Evolutionary conservation across 768 basidiomycete species (phyloP).

Genomic region (Rubroboletus pulcherrimus): DNA sequence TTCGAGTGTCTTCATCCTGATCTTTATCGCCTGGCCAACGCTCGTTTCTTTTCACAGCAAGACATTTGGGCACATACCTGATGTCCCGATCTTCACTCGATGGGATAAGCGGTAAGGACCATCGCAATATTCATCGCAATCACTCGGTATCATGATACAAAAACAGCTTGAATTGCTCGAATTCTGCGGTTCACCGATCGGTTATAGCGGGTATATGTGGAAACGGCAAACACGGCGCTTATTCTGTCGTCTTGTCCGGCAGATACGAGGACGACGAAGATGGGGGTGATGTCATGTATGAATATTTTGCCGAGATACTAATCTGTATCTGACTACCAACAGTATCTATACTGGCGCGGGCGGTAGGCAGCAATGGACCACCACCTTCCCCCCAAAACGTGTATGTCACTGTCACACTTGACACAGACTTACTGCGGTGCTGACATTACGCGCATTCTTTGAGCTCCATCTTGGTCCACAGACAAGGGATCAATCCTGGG

Average conservation of each 20-base stretch:
- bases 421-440: neutral
- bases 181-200: constrained; percentile 19
- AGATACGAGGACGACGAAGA: constrained; percentile 25
- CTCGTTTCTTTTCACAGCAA: constrained; percentile 6
- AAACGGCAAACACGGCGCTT: constrained; percentile 3
- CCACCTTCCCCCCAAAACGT: constrained; percentile 15
- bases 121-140: neutral
- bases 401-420: constrained; percentile 10
- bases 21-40: neutral
- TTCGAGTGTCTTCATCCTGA: neutral
- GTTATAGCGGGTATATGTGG: constrained; percentile 20
- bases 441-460: neutral
- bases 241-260: constrained; percentile 20
- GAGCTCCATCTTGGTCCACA: constrained; percentile 24
- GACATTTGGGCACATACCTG: constrained; percentile 25
- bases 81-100: constrained; percentile 17
- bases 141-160: neutral
- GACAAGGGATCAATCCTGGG: constrained; percentile 23
- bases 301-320: neutral
- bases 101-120: constrained; percentile 19
- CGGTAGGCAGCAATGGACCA: constrained; percentile 12
- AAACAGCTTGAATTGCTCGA: constrained; percentile 7
- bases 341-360: constrained; percentile 30
- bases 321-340: neutral
- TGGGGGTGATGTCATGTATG: constrained; percentile 26